Evolutionary conservation across 2,329 filamentous ascomycete species (phyloP).

Genomic region (Neoscytalidium dimidiatum): DNA sequence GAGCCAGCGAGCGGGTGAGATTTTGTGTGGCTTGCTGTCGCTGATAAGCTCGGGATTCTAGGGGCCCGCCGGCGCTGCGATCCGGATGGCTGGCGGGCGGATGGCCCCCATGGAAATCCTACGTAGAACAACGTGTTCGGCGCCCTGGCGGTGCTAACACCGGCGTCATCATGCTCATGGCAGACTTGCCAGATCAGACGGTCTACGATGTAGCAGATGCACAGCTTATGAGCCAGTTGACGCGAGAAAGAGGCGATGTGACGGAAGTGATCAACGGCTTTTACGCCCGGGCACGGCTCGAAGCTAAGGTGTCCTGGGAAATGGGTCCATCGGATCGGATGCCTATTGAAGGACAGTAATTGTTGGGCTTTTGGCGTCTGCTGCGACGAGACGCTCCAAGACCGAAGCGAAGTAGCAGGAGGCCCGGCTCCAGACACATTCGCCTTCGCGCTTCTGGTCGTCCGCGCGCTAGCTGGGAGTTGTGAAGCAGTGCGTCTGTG

Average conservation of each 20-base stretch:
- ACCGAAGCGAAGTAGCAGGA: slow-evolving; percentile 16
- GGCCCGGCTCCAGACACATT: not conserved
- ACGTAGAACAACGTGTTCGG: not conserved
- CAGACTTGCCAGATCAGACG: not conserved
- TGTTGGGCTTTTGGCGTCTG: not conserved
- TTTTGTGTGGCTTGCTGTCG: slow-evolving; percentile 1
- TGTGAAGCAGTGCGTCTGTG: not conserved
- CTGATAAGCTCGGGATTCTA: slow-evolving; percentile 8
- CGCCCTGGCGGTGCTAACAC: not conserved
- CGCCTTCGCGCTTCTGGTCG: slow-evolving; percentile 1
- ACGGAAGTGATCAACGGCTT: not conserved
- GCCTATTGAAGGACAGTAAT: not conserved
- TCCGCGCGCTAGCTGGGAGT: not conserved
- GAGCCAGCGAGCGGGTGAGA: slow-evolving; percentile 11
- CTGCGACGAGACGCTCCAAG: not conserved
- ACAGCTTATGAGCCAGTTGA: not conserved
- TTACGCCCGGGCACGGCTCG: not conserved
- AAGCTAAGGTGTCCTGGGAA: not conserved
- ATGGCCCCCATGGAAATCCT: slow-evolving; percentile 1
- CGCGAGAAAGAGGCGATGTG: not conserved
- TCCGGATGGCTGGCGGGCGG: not conserved
- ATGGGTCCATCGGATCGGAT: slow-evolving; percentile 7
- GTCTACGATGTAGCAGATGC: not conserved
- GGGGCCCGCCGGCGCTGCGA: not conserved
- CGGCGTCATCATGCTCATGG: not conserved